These are phyloP conservation scores for Meyerozyma elateridarum DNA, from an alignment of 1,139 yeast species.

Conservation along the genomic window DNA sequence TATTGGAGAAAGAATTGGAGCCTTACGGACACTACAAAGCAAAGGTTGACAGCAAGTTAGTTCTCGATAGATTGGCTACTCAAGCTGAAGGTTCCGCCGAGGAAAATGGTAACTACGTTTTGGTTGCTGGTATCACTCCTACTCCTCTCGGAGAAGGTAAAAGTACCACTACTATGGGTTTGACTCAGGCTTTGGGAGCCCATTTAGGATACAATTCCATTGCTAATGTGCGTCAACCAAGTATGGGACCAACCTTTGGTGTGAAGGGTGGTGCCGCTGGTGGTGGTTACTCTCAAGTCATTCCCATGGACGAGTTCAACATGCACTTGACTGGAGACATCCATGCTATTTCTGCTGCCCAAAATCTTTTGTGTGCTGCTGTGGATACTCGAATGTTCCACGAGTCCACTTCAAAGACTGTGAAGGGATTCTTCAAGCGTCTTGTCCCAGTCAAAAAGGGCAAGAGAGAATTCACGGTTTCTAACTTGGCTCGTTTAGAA, in stretches of 20 bases:
- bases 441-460: constrained; percentile 88
- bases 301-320: constrained; percentile 99
- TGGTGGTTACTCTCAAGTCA: constrained; percentile 97
- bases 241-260: constrained; percentile 99
- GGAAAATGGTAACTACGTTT: constrained; percentile 76
- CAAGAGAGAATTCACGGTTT: constrained; percentile 66
- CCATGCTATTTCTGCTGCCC: constrained; percentile 95
- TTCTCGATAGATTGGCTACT: constrained; percentile 66
- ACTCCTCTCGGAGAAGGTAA: constrained; percentile 99
- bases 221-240: constrained; percentile 97
- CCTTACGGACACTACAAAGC: constrained; percentile 92
- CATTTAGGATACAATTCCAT: constrained; percentile 81
- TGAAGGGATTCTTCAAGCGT: constrained; percentile 71
- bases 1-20: constrained; percentile 77
- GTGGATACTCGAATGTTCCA: constrained; percentile 98
- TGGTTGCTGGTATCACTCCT: constrained; percentile 97
- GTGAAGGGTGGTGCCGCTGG: constrained; percentile 99
- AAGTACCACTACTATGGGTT: constrained; percentile 94
- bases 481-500: constrained; percentile 72
- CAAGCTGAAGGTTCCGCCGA: constrained; percentile 49
- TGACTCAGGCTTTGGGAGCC: constrained; percentile 95
- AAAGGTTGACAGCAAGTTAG: constrained; percentile 51
- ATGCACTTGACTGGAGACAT: constrained; percentile 98
- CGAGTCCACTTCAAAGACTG: constrained; percentile 89
- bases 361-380: constrained; percentile 94